phyloP scores from a whole-genome alignment of 1,284 basidiomycete genomes.

The Fomes fomentarius region DNA sequence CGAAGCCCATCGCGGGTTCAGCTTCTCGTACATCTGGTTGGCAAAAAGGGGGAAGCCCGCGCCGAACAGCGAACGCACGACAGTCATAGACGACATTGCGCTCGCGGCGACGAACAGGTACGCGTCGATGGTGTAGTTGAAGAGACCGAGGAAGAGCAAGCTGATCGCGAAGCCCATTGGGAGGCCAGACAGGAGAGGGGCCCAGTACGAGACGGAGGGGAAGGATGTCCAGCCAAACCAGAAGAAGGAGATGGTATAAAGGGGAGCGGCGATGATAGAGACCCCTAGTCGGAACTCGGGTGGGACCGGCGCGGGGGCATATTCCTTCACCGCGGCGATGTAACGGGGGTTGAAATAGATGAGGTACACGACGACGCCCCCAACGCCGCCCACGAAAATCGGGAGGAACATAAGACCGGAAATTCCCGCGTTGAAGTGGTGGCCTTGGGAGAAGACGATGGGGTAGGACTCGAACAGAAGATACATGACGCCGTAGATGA shows the following conservation, averaged over 20 bases:
- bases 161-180: constrained; percentile 35
- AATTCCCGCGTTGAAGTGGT: constrained; percentile 43
- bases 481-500: constrained; percentile 49
- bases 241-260: constrained; percentile 48
- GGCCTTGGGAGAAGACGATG: constrained; percentile 35
- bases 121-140: constrained; percentile 44
- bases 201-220: constrained; percentile 36
- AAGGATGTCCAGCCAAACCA: constrained; percentile 50
- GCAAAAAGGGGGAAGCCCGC: constrained; percentile 43
- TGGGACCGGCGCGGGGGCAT: constrained; percentile 42
- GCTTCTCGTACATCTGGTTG: constrained; percentile 39
- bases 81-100: constrained; percentile 40
- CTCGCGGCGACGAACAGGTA: constrained; percentile 43
- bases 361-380: constrained; percentile 30
- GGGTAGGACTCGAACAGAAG: constrained; percentile 41
- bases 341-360: constrained; percentile 38
- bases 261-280: constrained; percentile 42
- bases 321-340: constrained; percentile 32
- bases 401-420: constrained; percentile 50
- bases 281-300: constrained; percentile 52
- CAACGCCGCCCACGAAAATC: constrained; percentile 42
- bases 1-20: constrained; percentile 41
- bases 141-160: constrained; percentile 37
- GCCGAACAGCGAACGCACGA: constrained; percentile 41
- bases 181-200: constrained; percentile 33